Percentiles rank a stretch among this genome's conserved stretches.
Conservation (phyloP, 2,329 filamentous ascomycete genomes). For the Trichoderma atroviride region DNA sequence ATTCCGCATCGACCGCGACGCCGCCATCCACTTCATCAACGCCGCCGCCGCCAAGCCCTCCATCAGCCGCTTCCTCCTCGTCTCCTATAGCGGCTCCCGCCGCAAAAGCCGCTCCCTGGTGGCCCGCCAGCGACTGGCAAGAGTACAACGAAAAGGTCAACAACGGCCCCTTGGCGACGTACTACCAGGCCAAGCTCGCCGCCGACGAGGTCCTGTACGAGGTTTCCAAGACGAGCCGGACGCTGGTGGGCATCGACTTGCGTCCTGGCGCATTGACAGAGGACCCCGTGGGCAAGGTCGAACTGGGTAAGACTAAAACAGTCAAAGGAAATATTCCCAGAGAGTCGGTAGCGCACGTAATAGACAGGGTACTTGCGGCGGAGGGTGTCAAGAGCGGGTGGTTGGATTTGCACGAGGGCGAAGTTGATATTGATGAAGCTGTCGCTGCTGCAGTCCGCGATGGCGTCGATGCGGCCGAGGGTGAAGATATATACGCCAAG, state of each 20-base stretch:
- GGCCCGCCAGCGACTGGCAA: slow-evolving; percentile 54
- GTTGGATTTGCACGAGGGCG: slow-evolving; percentile 59
- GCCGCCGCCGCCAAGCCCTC: slow-evolving; percentile 57
- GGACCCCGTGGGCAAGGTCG: slow-evolving; percentile 51
- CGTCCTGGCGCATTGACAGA: slow-evolving; percentile 56
- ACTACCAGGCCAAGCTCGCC: slow-evolving; percentile 63
- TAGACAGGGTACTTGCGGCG: slow-evolving; percentile 57
- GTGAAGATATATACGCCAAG: slow-evolving; percentile 46
- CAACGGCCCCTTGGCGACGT: slow-evolving; percentile 49
- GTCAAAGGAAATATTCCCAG: slow-evolving; percentile 51
- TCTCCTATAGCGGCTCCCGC: slow-evolving; percentile 63
- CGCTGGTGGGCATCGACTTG: slow-evolving; percentile 55
- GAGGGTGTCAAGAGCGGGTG: slow-evolving; percentile 53
- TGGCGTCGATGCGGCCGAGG: slow-evolving; percentile 55
- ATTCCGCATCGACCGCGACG: slow-evolving; percentile 63
- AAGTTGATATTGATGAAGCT: slow-evolving; percentile 51
- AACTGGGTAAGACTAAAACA: slow-evolving; percentile 50
- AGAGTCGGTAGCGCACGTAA: slow-evolving; percentile 61
- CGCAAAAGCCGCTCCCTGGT: slow-evolving; percentile 57
- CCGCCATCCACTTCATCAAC: slow-evolving; percentile 63
- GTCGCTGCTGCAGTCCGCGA: slow-evolving; percentile 54
- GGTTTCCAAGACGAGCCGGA: slow-evolving; percentile 45
- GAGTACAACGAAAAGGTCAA: slow-evolving; percentile 47
- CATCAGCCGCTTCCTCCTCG: slow-evolving; percentile 64
- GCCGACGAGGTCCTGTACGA: slow-evolving; percentile 61